phyloP scores from a whole-genome alignment of 108 stramenopile species.

The Fragilariopsis cylindrus region DNA sequence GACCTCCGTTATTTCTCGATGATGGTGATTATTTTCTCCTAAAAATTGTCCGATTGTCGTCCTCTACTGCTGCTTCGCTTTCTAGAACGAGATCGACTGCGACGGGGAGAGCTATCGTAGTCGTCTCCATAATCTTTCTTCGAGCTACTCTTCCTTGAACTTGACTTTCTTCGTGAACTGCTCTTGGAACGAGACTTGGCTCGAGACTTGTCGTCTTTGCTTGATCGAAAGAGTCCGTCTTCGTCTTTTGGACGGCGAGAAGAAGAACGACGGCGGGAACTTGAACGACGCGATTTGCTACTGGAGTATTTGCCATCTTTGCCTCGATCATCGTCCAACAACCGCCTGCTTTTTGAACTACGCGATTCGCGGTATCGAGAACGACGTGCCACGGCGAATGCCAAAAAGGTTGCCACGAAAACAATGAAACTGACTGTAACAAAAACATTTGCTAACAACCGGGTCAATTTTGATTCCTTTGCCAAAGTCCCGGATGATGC shows the following conservation, averaged over 20 bases:
- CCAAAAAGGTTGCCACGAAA: slow-evolving; percentile 84
- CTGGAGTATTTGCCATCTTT: slow-evolving; percentile 19
- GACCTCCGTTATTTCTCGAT: not conserved
- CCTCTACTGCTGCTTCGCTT: slow-evolving; percentile 38
- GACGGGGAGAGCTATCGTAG: slow-evolving; percentile 23
- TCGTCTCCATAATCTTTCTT: slow-evolving; percentile 20
- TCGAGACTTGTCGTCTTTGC: slow-evolving; percentile 26
- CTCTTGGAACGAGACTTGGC: slow-evolving; percentile 40
- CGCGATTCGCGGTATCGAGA: slow-evolving; percentile 66
- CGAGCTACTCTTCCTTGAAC: slow-evolving; percentile 23
- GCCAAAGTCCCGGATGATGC: not conserved
- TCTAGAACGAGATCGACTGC: slow-evolving; percentile 10
- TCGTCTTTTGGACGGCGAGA: slow-evolving; percentile 18
- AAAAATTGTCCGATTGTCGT: slow-evolving; percentile 10
- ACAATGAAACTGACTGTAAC: slow-evolving; percentile 69
- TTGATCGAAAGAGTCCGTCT: slow-evolving; percentile 41
- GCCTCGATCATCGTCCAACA: slow-evolving; percentile 63
- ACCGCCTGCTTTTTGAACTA: slow-evolving; percentile 51
- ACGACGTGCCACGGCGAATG: slow-evolving; percentile 83
- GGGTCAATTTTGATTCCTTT: slow-evolving; percentile 50
- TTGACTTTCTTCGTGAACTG: slow-evolving; percentile 20
- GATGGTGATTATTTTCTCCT: not conserved
- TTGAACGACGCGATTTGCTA: slow-evolving; percentile 32
- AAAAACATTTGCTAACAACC: slow-evolving; percentile 74
- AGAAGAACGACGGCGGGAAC: slow-evolving; percentile 29